These are phyloP conservation scores for Pseudogymnoascus sp. DNA, from an alignment of 2,329 filamentous ascomycete genomes.

Conservation along the genomic window DNA sequence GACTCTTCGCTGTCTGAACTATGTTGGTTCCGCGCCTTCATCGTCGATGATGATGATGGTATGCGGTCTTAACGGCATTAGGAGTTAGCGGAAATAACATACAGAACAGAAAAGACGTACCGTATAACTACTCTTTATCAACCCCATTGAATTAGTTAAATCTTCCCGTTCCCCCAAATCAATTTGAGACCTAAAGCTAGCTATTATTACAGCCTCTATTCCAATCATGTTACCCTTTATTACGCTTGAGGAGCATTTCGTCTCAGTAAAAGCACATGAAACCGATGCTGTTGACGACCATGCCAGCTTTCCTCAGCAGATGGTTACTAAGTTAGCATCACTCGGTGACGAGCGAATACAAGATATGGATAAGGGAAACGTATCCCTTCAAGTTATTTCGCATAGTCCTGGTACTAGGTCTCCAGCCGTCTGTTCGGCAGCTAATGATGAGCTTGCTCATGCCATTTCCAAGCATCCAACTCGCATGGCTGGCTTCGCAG, in stretches of 20 bases:
- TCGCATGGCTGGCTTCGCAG: constrained; percentile 36
- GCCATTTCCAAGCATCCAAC: constrained; percentile 27
- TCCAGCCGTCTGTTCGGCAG: constrained; percentile 13
- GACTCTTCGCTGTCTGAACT: neutral
- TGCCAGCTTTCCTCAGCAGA: constrained; percentile 22
- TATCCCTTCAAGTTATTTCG: constrained; percentile 12
- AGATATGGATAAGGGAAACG: too few relatives aligned
- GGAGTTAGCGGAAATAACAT: neutral
- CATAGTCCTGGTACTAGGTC: constrained; percentile 22
- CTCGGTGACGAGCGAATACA: too few relatives aligned
- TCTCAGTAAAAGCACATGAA: constrained; percentile 17
- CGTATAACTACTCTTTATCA: neutral
- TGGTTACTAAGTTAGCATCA: too few relatives aligned
- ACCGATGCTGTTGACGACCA: constrained; percentile 14
- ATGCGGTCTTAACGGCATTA: neutral
- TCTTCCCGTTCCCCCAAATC: neutral
- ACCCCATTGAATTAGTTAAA: neutral
- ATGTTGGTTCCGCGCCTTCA: neutral
- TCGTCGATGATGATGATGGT: neutral
- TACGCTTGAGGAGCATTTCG: constrained; percentile 36
- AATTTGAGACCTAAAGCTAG: neutral
- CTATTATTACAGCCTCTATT: neutral
- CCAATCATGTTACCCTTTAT: constrained; percentile 26
- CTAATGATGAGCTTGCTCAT: constrained; percentile 29
- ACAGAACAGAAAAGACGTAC: neutral